Evolutionary conservation across 352 stramenopile species (phyloP).

Genomic region (Stramenopiles sp.): DNA sequence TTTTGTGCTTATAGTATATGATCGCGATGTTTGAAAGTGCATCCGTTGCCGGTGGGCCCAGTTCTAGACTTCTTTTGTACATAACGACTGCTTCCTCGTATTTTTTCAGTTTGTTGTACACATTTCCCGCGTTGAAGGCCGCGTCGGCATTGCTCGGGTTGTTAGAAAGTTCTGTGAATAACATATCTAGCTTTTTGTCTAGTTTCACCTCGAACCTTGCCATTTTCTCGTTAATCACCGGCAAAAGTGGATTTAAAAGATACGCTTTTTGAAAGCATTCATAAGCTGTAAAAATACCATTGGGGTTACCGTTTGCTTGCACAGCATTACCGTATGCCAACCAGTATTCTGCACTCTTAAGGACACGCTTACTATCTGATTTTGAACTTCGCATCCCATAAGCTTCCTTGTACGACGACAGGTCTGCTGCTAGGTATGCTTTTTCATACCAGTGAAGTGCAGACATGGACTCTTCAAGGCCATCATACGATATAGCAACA

Average conservation of each 20-base stretch:
- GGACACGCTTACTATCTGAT: too few relatives aligned
- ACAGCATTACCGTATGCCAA: too few relatives aligned
- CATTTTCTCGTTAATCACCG: not conserved
- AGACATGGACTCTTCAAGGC: too few relatives aligned
- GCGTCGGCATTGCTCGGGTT: not conserved
- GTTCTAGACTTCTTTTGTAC: not conserved
- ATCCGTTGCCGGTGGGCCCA: not conserved
- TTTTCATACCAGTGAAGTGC: too few relatives aligned
- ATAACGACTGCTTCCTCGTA: not conserved
- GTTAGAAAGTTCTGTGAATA: not conserved
- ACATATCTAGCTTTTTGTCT: not conserved
- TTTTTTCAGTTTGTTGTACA: not conserved
- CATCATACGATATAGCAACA: too few relatives aligned
- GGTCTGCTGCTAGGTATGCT: too few relatives aligned
- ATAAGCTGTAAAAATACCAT: conserved; percentile 1
- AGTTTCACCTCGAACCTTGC: not conserved
- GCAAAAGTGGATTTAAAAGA: not conserved
- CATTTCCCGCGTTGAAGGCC: not conserved
- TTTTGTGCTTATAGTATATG: not conserved
- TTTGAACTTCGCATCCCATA: too few relatives aligned
- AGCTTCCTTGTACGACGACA: too few relatives aligned
- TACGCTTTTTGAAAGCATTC: not conserved
- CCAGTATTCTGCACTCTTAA: too few relatives aligned
- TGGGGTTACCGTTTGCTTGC: too few relatives aligned
- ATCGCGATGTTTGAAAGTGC: not conserved